Evolutionary conservation across 1,284 basidiomycete genomes (phyloP).

Genomic region (Ganoderma multipileum): DNA sequence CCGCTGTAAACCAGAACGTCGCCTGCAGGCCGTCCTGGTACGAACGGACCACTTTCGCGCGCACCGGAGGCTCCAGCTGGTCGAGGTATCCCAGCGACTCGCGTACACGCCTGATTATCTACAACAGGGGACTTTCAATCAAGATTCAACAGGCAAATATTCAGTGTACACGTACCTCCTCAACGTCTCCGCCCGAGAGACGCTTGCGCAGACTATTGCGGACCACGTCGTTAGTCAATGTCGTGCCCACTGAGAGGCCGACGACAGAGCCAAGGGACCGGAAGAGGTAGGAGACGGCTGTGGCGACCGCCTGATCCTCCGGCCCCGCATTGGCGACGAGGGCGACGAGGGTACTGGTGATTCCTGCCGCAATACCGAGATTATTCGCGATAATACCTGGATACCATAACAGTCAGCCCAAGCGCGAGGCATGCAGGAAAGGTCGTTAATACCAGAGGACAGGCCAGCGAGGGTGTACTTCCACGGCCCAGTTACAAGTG

Average conservation of each 20-base stretch:
- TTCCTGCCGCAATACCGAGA: slow-evolving; percentile 55
- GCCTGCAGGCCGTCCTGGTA: slow-evolving; percentile 58
- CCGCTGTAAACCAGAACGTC: slow-evolving; percentile 54
- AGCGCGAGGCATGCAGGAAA: no score
- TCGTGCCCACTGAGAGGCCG: slow-evolving; percentile 61
- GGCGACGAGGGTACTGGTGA: slow-evolving; percentile 64
- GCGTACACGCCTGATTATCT: slow-evolving; percentile 62
- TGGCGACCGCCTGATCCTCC: slow-evolving; percentile 68
- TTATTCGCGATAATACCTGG: slow-evolving; percentile 50
- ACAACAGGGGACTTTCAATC: background rate
- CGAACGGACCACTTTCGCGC: slow-evolving; percentile 50
- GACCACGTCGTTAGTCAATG: slow-evolving; percentile 58
- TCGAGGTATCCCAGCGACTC: slow-evolving; percentile 62
- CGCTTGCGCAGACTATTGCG: slow-evolving; percentile 49
- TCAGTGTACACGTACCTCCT: slow-evolving; percentile 47
- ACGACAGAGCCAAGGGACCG: slow-evolving; percentile 67
- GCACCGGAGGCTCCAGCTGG: slow-evolving; percentile 51
- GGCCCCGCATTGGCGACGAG: slow-evolving; percentile 67
- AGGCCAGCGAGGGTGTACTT: slow-evolving; percentile 46
- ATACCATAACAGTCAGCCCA: background rate
- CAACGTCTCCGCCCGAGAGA: slow-evolving; percentile 51
- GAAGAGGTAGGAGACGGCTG: slow-evolving; percentile 71
- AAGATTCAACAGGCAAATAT: background rate
- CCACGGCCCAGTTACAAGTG: slow-evolving; percentile 48
- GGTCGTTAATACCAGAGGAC: slow-evolving; percentile 46